Evolutionary conservation across 2,329 filamentous ascomycete genomes (phyloP).

Genomic region (Epichloe coenophiala): DNA sequence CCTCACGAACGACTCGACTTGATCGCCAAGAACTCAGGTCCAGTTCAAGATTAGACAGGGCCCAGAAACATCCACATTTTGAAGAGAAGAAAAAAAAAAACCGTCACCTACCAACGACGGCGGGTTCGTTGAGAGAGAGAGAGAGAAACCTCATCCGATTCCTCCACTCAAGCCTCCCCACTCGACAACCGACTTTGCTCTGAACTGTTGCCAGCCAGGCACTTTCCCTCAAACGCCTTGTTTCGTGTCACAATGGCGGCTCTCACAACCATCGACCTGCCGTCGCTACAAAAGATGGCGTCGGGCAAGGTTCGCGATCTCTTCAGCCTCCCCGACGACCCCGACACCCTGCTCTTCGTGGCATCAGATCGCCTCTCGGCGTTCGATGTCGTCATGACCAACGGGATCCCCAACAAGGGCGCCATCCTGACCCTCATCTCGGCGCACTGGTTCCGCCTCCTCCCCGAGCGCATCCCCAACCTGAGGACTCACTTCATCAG

Average conservation of each 20-base stretch:
- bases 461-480: slow-evolving; percentile 29
- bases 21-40: too few species aligned
- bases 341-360: slow-evolving; percentile 59
- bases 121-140: too few species aligned
- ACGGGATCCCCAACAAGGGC: slow-evolving; percentile 44
- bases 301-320: slow-evolving; percentile 67
- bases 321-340: slow-evolving; percentile 53
- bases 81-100: too few species aligned
- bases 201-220: not conserved
- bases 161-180: too few species aligned
- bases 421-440: slow-evolving; percentile 32
- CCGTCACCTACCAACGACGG: too few species aligned
- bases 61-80: too few species aligned
- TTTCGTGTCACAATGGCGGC: slow-evolving; percentile 6
- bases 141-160: too few species aligned
- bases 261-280: slow-evolving; percentile 17
- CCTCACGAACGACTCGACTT: too few species aligned
- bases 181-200: too few species aligned
- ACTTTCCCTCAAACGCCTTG: not conserved
- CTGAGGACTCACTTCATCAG: slow-evolving; percentile 40
- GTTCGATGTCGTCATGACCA: slow-evolving; percentile 83
- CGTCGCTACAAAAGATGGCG: slow-evolving; percentile 21
- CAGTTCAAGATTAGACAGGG: too few species aligned
- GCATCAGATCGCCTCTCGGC: slow-evolving; percentile 87
- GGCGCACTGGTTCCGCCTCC: slow-evolving; percentile 41